A percentile compares a stretch with the other conserved stretches of the same genome.
Evolutionary conservation across 129 eudicot species (phyloP).

Genomic region (Centrapalus pauciflorus): DNA sequence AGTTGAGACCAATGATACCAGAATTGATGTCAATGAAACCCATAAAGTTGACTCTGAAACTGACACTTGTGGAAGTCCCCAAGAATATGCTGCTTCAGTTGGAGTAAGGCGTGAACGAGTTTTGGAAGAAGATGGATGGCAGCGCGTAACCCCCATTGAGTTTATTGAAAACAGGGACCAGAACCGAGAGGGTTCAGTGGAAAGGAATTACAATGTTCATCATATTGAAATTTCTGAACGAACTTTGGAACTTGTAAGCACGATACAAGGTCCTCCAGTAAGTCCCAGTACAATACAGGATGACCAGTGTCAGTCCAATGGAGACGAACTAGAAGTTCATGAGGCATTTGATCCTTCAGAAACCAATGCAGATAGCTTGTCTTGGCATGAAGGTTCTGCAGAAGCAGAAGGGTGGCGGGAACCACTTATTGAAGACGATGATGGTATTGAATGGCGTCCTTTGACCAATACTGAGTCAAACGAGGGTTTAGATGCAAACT

Average conservation of each 20-base stretch:
- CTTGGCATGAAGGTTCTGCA: conserved; percentile 26
- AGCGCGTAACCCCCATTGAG: conserved; percentile 3
- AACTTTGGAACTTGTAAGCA: conserved; percentile 9
- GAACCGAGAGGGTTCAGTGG: background rate
- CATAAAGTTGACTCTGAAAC: conserved; percentile 17
- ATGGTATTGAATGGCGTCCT: conserved; percentile 33
- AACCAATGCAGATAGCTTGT: conserved; percentile 14
- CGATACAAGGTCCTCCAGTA: too few species aligned
- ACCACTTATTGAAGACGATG: conserved; percentile 30
- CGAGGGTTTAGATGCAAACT: conserved; percentile 31
- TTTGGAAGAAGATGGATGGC: conserved; percentile 12
- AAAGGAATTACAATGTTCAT: conserved; percentile 1
- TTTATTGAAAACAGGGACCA: background rate
- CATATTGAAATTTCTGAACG: conserved; percentile 15
- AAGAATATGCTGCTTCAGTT: conserved; percentile 12
- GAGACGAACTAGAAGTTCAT: conserved; percentile 22
- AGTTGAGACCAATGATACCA: conserved; percentile 13
- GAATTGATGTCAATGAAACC: conserved; percentile 4
- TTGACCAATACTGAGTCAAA: conserved; percentile 6
- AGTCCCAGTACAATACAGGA: too few species aligned
- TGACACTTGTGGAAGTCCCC: conserved; percentile 4
- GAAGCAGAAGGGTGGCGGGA: conserved; percentile 43
- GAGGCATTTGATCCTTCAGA: conserved; percentile 29
- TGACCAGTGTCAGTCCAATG: conserved; percentile 17
- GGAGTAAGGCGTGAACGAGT: conserved; percentile 10